A percentile compares a stretch with the other conserved stretches of the same genome.
Evolutionary conservation across 805 yeast species (phyloP).

Genomic region (Candida sakaeoensis): DNA sequence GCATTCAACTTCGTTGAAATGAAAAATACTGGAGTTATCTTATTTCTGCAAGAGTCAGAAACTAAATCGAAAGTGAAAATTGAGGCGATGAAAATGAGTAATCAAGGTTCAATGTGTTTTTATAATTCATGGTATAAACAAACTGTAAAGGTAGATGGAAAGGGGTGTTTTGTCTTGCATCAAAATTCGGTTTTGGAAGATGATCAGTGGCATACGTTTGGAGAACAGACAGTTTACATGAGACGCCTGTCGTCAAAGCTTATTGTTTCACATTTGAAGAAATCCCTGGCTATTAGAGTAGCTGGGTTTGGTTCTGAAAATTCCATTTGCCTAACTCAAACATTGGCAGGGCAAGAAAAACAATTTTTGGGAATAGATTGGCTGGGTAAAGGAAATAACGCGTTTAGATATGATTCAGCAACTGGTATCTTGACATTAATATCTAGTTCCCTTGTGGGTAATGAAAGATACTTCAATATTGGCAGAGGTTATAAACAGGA

Average conservation of each 20-base stretch:
- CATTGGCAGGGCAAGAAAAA: neutral
- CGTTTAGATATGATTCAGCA: neutral
- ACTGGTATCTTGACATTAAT: neutral
- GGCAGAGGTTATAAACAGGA: neutral
- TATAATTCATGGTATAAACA: neutral
- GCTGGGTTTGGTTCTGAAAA: conserved; percentile 4
- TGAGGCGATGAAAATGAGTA: neutral
- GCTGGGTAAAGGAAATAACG: neutral
- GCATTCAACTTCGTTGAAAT: neutral
- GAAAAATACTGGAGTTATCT: neutral
- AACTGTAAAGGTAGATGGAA: neutral
- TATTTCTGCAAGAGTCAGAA: neutral
- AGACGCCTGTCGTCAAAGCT: neutral
- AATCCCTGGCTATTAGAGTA: neutral
- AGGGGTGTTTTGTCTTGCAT: neutral
- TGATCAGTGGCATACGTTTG: neutral
- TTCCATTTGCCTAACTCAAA: neutral
- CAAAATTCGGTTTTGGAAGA: neutral
- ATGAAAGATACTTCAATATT: neutral
- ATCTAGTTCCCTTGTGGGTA: neutral
- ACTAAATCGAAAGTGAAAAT: neutral
- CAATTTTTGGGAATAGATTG: neutral
- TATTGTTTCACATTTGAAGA: neutral
- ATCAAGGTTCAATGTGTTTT: conserved; percentile 1
- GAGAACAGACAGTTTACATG: conserved; percentile 1